These are phyloP conservation scores for Coemansia sp. DNA, from an alignment of 192 early-diverging fungal species.

Conservation along the genomic window DNA sequence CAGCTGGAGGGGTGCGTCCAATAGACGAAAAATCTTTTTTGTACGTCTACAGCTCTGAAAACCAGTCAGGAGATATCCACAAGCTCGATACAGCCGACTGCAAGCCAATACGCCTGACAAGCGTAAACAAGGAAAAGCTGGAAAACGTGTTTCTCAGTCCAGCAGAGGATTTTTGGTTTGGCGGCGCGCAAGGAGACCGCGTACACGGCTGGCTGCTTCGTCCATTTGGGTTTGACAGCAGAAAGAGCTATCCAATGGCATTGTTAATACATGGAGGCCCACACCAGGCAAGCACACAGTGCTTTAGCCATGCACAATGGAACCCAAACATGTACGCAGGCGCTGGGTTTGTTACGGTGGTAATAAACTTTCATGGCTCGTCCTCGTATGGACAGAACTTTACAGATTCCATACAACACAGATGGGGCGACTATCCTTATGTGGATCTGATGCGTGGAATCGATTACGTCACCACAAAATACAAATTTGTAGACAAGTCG, in stretches of 20 bases:
- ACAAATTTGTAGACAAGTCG: constrained; percentile 56
- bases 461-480: constrained; percentile 60
- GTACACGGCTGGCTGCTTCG: constrained; percentile 37
- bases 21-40: constrained; percentile 46
- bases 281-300: constrained; percentile 55
- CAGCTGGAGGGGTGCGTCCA: constrained; percentile 20
- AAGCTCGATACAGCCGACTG: constrained; percentile 36
- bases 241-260: constrained; percentile 66
- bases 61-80: constrained; percentile 43
- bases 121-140: constrained; percentile 45
- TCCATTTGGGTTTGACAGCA: constrained; percentile 42
- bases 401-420: constrained; percentile 63
- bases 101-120: constrained; percentile 50
- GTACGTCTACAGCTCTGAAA: constrained; percentile 32
- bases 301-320: constrained; percentile 62
- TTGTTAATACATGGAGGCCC: constrained; percentile 81
- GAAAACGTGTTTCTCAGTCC: constrained; percentile 44
- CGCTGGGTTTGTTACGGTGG: constrained; percentile 67
- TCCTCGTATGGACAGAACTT: constrained; percentile 76
- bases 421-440: constrained; percentile 78
- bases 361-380: constrained; percentile 75
- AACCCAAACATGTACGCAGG: constrained; percentile 71
- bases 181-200: constrained; percentile 55
- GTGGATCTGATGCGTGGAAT: constrained; percentile 71
- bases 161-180: constrained; percentile 67